Conservation (phyloP, 1,139 yeast genomes). For the Pichia sp. region DNA sequence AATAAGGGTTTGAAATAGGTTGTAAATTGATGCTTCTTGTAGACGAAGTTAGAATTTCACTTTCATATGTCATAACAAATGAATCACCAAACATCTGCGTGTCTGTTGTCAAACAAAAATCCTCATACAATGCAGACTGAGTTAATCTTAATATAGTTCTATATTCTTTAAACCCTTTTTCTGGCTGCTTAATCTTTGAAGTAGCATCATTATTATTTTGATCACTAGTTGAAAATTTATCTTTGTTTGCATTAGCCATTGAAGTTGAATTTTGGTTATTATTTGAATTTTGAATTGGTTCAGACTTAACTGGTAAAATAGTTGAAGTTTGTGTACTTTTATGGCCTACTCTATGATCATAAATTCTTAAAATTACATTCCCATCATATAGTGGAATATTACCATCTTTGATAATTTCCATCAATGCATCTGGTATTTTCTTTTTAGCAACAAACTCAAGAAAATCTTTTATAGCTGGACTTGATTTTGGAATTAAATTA, state of each 20-base stretch:
- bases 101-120: slow-evolving; percentile 78
- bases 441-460: slow-evolving; percentile 73
- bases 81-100: slow-evolving; percentile 73
- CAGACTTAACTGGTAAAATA: background rate
- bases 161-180: slow-evolving; percentile 54
- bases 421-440: slow-evolving; percentile 81
- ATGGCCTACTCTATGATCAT: slow-evolving; percentile 57
- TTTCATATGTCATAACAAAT: slow-evolving; percentile 69
- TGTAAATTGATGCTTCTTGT: slow-evolving; percentile 69
- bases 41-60: slow-evolving; percentile 74
- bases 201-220: background rate
- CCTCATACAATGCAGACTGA: slow-evolving; percentile 76
- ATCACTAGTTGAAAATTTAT: background rate
- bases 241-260: background rate
- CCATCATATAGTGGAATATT: slow-evolving; percentile 84
- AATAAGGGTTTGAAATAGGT: slow-evolving; percentile 66
- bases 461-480: slow-evolving; percentile 75
- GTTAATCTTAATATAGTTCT: slow-evolving; percentile 76
- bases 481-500: slow-evolving; percentile 71
- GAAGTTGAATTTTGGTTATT: background rate
- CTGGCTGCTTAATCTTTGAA: background rate
- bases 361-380: slow-evolving; percentile 73
- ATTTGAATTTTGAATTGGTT: background rate
- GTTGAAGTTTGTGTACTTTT: slow-evolving; percentile 14
- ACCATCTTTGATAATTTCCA: slow-evolving; percentile 83